Base-by-base conservation (phyloP, 2,329 filamentous ascomycete species). In the Claviceps sp. region DNA sequence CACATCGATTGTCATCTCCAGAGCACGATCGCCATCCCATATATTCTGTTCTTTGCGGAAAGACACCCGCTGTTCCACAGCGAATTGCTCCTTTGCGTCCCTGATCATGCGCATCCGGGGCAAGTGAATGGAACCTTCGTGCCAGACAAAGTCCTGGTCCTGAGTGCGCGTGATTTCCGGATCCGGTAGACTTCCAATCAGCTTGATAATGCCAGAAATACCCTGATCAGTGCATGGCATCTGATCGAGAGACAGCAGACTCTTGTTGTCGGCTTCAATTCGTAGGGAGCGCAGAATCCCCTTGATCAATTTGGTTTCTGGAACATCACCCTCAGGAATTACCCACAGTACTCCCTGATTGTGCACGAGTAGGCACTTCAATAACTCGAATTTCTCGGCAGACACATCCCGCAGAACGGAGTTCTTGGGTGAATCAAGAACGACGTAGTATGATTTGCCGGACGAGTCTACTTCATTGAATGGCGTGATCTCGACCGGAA, bases 1-100 rank as follows among this genome's bases (percentile, higher is more conserved):
- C 36, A 55, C 50, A 3, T 59, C 59, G 6, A 61, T 50, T 1
- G 60, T 61, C 56, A 62, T 55, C 42, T 60, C 57, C 14, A 63
- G 51, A 3, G 60, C 51, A 22, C 47, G 42, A 8, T 58, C 53
- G 16, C 44, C 53, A 14, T 57, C 14, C 57, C 58, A 59, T 3
- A 62, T 56, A 29, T 55, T 53, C 44, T 61, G 60, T 42, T 53
- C 47, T 40, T 56, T 57, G 42, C 53, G 51, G n/a, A 56, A 45
- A 17, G 54, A 52, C 16, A 61, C 26, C 0, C 57, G 57, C 17
- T 50, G 40, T 37, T 57, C 52, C 6, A 44, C 47, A 13, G 48
- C 52, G 22, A 57, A 54, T 4, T 9, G 34, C 45, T 57, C 54
- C 43, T 53, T 54, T 20, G 49, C 36, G 2, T 52, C 47, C 14